Conservation (phyloP, 805 yeast species). For the Saccharomycopsis olivae region DNA sequence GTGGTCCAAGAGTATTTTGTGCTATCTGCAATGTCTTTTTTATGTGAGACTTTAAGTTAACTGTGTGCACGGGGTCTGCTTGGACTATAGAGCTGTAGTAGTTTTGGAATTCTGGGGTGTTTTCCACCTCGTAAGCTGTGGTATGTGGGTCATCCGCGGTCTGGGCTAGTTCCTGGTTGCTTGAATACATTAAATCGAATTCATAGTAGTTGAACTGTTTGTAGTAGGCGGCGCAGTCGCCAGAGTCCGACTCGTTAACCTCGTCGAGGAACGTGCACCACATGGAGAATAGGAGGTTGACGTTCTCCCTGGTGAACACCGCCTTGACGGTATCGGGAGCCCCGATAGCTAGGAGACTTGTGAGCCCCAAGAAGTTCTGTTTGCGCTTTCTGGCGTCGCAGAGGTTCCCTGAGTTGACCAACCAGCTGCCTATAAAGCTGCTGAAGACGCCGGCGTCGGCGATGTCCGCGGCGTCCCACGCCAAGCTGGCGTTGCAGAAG, state of each 20-base stretch:
- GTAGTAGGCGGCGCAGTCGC: conserved; percentile 48
- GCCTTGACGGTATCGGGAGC: too few species aligned
- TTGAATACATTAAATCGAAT: conserved; percentile 22
- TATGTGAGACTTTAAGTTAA: conserved; percentile 34
- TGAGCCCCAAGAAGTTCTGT: conserved; percentile 52
- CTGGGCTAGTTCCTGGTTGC: conserved; percentile 18
- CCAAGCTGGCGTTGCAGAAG: conserved; percentile 6
- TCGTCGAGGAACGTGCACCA: conserved; percentile 62
- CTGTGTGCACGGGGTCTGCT: conserved; percentile 44
- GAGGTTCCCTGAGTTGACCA: conserved; percentile 25
- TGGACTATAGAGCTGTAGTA: conserved; percentile 28
- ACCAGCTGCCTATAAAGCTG: conserved; percentile 9
- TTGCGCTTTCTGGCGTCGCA: conserved; percentile 73
- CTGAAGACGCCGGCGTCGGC: too few species aligned
- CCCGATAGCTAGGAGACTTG: too few species aligned
- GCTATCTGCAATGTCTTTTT: conserved; percentile 24
- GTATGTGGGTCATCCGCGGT: conserved; percentile 25
- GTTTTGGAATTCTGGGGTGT: conserved; percentile 34
- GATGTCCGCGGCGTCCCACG: too few species aligned
- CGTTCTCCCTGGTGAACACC: conserved; percentile 20
- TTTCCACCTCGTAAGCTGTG: conserved; percentile 21
- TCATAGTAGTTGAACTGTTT: conserved; percentile 30
- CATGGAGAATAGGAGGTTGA: conserved; percentile 25
- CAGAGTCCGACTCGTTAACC: conserved; percentile 46
- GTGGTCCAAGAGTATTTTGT: conserved; percentile 21